A percentile compares a stretch with the other conserved stretches of the same genome.
Conservation (phyloP, 1,139 yeast species). For the Pichia norvegensis region DNA sequence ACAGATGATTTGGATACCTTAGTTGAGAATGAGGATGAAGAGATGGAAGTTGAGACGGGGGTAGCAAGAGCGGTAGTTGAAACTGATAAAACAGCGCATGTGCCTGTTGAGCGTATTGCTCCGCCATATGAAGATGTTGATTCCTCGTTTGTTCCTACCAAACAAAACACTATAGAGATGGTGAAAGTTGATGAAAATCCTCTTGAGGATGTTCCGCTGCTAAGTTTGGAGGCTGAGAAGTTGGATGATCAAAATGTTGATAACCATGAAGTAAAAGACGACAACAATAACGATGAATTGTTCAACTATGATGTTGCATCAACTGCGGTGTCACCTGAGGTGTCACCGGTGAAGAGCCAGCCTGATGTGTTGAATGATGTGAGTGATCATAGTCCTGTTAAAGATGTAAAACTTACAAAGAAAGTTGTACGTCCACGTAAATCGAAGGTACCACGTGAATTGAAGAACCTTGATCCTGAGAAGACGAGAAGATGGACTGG, state of each 20-base stretch:
- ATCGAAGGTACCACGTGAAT: constrained; percentile 28
- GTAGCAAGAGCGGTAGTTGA: constrained; percentile 6
- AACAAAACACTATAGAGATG: constrained; percentile 5
- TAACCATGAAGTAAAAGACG: neutral
- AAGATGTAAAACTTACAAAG: neutral
- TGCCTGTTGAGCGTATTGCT: neutral
- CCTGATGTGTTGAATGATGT: neutral
- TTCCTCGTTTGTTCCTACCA: constrained; percentile 9
- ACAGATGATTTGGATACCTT: constrained; percentile 9
- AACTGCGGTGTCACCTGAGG: neutral
- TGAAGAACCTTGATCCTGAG: constrained; percentile 23
- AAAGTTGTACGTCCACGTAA: constrained; percentile 3
- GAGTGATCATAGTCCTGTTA: neutral
- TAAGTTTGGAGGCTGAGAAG: constrained; percentile 2
- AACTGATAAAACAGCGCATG: neutral
- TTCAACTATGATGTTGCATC: constrained; percentile 1
- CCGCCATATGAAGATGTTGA: constrained; percentile 11
- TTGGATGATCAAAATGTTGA: neutral
- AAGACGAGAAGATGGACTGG: constrained; percentile 18
- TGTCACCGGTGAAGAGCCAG: neutral
- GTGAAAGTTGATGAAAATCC: constrained; percentile 2
- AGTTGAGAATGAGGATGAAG: constrained; percentile 5
- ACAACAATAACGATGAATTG: constrained; percentile 3
- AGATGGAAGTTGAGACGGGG: constrained; percentile 1
- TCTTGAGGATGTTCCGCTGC: constrained; percentile 5